Evolutionary conservation across 2,329 filamentous ascomycete species (phyloP).

Genomic region (Hymenoscyphus scutula): DNA sequence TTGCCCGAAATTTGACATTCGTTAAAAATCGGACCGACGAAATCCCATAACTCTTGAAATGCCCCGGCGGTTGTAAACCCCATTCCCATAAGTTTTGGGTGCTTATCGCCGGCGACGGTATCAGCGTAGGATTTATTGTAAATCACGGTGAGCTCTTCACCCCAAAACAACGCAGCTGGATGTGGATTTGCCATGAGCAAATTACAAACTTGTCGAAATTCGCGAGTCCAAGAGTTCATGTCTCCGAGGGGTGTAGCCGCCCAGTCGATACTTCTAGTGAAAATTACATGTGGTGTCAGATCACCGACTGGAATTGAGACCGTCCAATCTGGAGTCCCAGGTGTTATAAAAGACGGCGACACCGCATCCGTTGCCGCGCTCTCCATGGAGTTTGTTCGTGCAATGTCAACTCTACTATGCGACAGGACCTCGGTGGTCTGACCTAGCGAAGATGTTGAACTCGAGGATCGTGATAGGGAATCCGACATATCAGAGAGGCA

Average conservation of each 20-base stretch:
- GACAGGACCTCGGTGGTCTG: not conserved
- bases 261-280: constrained; percentile 72
- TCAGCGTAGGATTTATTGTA: constrained; percentile 70
- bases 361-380: not conserved
- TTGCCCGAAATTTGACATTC: constrained; percentile 67
- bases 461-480: not conserved
- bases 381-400: constrained; percentile 2
- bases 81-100: constrained; percentile 64
- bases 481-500: not conserved
- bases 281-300: constrained; percentile 66
- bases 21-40: constrained; percentile 65
- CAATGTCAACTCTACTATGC: not conserved
- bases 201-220: constrained; percentile 74
- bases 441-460: not conserved
- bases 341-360: constrained; percentile 19
- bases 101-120: constrained; percentile 71
- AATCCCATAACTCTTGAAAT: constrained; percentile 73
- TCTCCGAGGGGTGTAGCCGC: constrained; percentile 68
- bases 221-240: constrained; percentile 68
- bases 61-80: constrained; percentile 42
- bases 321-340: constrained; percentile 60
- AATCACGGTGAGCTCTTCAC: constrained; percentile 59
- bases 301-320: constrained; percentile 59
- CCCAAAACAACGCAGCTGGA: constrained; percentile 76
- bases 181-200: constrained; percentile 76